Evolutionary conservation across 192 early-diverging fungal genomes (phyloP), one percentile per base, ranked within the genome.

Genomic region (Podila epicladia): DNA sequence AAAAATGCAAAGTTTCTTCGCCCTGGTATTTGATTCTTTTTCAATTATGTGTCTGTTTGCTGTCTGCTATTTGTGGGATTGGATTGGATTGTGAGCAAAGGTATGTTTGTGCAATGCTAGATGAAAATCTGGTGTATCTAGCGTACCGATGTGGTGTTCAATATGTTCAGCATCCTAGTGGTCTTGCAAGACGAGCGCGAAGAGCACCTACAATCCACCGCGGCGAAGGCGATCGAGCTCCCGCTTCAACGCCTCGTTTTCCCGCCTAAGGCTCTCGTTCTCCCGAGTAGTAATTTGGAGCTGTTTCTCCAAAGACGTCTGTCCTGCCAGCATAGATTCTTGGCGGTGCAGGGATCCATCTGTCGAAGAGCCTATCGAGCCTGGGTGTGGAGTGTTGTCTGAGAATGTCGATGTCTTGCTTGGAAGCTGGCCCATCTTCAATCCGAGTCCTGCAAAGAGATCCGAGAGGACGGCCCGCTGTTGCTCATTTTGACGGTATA

Each of bases 401-500:
- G 28, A 38, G 26, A 24, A 29, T 8, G 13, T 65, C 41, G 31
- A 29, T 51, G 64, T n/a, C 31, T 58, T 67, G 32, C 29, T 11
- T 53, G 65, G 37, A 20, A 13, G 22, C 17, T 9, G 38, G 11
- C 41, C 35, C 50, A 62, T 26, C 58, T 80, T 80, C 41, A 80
- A 9, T 6, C 77, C 73, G 32, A 75, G 37, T 33, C 65, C 72
- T 35, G 48, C 37, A 59, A 65, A 74, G 4, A 86, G 58, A 22
- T 87, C 88, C 5, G 59, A 66, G 11, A 89, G 32, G 8, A 87
- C 61, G 24, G 26, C 63, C 8, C 82, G 82, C 57, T 87, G 86
- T 4, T 68, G 69, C 31, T 89, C 88, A 31, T 84, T 89, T 51
- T 89, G 88, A 22, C 85, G 79, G 28, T 87, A 74, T 0, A 89